Conservation (phyloP, 2,329 filamentous ascomycete genomes). For the Arthroderma uncinatum region DNA sequence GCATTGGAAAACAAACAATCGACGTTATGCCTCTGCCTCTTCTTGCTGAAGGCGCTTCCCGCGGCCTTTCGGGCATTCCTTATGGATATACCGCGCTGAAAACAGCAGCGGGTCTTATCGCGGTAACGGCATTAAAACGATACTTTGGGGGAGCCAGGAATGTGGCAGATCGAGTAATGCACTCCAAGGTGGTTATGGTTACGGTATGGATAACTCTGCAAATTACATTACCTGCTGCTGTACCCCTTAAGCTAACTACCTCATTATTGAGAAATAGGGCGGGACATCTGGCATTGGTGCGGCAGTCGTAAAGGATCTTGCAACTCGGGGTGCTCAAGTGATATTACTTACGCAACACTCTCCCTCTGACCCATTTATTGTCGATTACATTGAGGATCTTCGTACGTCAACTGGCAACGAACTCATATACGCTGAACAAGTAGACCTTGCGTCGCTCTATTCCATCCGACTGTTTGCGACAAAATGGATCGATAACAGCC, state of each 20-base stretch:
- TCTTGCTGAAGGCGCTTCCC: conserved; percentile 41
- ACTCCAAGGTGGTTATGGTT: conserved; percentile 85
- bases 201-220: conserved; percentile 47
- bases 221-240: background rate
- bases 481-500: conserved; percentile 93
- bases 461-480: conserved; percentile 89
- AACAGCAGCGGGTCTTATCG: conserved; percentile 39
- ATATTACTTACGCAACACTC: conserved; percentile 77
- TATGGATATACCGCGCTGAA: conserved; percentile 44
- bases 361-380: conserved; percentile 73
- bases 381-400: conserved; percentile 85
- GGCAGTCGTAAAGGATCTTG: conserved; percentile 61
- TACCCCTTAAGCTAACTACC: conserved; percentile 10
- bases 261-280: conserved; percentile 40
- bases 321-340: conserved; percentile 74
- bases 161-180: conserved; percentile 68
- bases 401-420: conserved; percentile 66
- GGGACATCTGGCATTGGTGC: conserved; percentile 90
- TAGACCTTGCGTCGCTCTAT: conserved; percentile 78
- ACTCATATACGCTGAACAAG: conserved; percentile 89
- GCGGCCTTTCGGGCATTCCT: conserved; percentile 46
- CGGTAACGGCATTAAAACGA: conserved; percentile 54
- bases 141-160: conserved; percentile 70
- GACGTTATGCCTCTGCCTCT: conserved; percentile 51
- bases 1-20: background rate